Conservation (phyloP, 768 basidiomycete species). For the Fibroporia radiculosa region DNA sequence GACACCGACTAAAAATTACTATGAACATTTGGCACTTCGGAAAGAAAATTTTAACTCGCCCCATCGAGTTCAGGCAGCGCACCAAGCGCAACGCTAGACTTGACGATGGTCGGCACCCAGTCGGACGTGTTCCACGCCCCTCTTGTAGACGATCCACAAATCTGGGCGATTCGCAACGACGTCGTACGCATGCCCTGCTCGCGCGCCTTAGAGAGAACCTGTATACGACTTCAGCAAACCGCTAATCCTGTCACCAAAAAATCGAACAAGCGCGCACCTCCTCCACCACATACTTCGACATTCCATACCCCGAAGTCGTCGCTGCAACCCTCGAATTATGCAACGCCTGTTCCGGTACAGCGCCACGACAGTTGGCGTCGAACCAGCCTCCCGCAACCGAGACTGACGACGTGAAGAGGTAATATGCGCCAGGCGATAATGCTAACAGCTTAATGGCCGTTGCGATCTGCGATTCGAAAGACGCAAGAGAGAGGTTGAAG, state of each 20-base stretch:
- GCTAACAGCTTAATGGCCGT: conserved; percentile 25
- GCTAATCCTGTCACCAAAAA: no score
- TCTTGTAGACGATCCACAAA: conserved; percentile 19
- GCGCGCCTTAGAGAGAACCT: conserved; percentile 12
- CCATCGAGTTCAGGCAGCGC: conserved; percentile 2
- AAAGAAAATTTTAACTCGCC: conserved; percentile 5
- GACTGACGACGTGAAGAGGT: conserved; percentile 28
- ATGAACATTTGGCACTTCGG: background rate
- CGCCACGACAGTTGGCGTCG: conserved; percentile 1
- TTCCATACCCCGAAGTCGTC: conserved; percentile 33
- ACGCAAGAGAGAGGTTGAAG: conserved; percentile 27
- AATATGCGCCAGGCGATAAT: conserved; percentile 21
- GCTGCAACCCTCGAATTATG: conserved; percentile 21
- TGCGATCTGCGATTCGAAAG: conserved; percentile 26
- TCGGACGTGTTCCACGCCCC: conserved; percentile 26
- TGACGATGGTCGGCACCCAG: conserved; percentile 29
- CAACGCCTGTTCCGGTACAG: conserved; percentile 21
- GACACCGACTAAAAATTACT: conserved; percentile 5
- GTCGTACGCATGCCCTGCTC: conserved; percentile 25
- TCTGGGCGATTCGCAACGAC: conserved; percentile 27
- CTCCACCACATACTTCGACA: conserved; percentile 38
- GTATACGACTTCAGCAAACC: background rate
- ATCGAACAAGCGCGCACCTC: conserved; percentile 30
- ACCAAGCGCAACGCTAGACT: conserved; percentile 12
- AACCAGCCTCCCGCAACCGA: conserved; percentile 20